A percentile compares a stretch with the other conserved stretches of the same genome.
These are phyloP conservation scores for Colletotrichum kahawae DNA, from an alignment of 2,329 filamentous ascomycete species.

Conservation along the genomic window DNA sequence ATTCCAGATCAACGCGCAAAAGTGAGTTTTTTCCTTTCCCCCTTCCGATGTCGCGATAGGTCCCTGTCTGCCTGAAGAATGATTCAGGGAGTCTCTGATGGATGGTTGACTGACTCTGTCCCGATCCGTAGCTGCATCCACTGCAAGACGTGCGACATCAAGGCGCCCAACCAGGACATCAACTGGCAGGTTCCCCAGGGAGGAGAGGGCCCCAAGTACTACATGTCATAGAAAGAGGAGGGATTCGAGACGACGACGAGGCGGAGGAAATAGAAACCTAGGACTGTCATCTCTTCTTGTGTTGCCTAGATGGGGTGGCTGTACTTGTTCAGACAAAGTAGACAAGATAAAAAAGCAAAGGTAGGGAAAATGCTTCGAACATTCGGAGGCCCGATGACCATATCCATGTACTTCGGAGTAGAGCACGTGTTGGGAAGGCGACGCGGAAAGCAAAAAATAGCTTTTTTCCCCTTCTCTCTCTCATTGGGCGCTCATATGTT, in stretches of 20 bases:
- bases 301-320: neutral
- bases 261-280: neutral
- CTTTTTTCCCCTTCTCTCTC: neutral
- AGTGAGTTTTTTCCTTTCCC: constrained; percentile 66
- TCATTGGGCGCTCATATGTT: neutral
- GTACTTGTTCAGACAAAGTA: neutral
- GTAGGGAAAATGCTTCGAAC: neutral
- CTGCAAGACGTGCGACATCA: constrained; percentile 99
- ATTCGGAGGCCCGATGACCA: neutral
- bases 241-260: neutral
- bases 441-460: neutral
- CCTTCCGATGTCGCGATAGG: neutral
- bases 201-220: constrained; percentile 78
- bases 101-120: neutral
- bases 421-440: neutral
- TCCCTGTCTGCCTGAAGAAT: neutral
- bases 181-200: constrained; percentile 96
- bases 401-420: neutral
- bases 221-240: constrained; percentile 59
- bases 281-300: neutral
- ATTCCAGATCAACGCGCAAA: constrained; percentile 98
- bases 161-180: constrained; percentile 95
- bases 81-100: neutral
- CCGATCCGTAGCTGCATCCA: constrained; percentile 79
- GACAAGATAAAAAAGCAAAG: neutral